Evolutionary conservation across 441 rosid species (phyloP).

Genomic region (Populus hybrid): DNA sequence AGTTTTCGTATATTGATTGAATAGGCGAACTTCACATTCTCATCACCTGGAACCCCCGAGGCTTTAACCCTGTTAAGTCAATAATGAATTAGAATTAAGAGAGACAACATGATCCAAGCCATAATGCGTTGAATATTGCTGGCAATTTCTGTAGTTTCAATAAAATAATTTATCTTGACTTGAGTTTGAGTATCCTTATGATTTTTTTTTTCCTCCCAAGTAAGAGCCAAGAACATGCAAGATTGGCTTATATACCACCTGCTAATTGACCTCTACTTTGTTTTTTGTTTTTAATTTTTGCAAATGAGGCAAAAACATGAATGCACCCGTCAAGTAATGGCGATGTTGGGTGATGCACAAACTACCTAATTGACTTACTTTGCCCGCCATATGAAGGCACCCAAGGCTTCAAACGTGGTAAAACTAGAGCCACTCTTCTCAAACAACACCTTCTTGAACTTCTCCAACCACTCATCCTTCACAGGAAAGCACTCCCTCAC

Average conservation of each 20-base stretch:
- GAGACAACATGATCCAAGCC: neutral
- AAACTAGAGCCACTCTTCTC: conserved; percentile 54
- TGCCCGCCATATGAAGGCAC: conserved; percentile 87
- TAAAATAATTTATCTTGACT: too few species aligned
- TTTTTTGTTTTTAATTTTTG: too few species aligned
- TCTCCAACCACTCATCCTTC: conserved; percentile 60
- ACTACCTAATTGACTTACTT: conserved; percentile 48
- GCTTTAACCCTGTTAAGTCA: conserved; percentile 48
- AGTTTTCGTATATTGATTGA: conserved; percentile 55
- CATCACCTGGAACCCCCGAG: conserved; percentile 36
- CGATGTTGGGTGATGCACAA: neutral
- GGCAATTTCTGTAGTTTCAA: too few species aligned
- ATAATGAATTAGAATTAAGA: neutral
- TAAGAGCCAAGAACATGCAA: too few species aligned
- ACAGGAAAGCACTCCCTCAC: conserved; percentile 53
- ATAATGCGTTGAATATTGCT: too few species aligned
- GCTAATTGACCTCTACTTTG: too few species aligned
- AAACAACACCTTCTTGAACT: conserved; percentile 44
- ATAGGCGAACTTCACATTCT: conserved; percentile 62
- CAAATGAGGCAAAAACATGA: too few species aligned
- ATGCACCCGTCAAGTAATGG: too few species aligned
- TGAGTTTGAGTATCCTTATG: too few species aligned
- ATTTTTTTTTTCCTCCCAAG: too few species aligned
- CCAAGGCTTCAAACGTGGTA: conserved; percentile 85
- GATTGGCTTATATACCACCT: too few species aligned